A percentile compares a stretch with the other conserved stretches of the same genome.
Evolutionary conservation across 1,139 yeast species (phyloP).

Genomic region (Blastobotrys buckinghamii): DNA sequence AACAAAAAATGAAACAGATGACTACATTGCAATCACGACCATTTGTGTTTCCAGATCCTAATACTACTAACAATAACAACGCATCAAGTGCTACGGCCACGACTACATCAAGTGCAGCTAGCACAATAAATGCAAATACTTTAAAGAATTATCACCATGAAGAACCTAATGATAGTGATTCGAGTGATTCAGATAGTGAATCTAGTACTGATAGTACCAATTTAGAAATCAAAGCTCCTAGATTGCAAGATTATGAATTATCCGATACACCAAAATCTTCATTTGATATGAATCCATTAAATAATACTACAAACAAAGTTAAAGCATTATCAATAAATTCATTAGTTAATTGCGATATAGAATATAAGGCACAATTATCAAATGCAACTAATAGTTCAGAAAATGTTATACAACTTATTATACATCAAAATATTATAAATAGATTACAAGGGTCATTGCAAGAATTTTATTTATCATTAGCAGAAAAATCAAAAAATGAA

Average conservation of each 20-base stretch:
- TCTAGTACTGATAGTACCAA: not conserved
- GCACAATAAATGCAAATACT: not conserved
- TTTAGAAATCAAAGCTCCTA: slow-evolving; percentile 2
- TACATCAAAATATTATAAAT: slow-evolving; percentile 22
- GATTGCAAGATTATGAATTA: not conserved
- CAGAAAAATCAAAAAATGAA: slow-evolving; percentile 18
- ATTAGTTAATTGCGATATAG: slow-evolving; percentile 21
- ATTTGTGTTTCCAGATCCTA: slow-evolving; percentile 4
- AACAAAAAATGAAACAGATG: not conserved
- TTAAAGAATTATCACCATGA: not conserved
- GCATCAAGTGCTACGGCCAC: not conserved
- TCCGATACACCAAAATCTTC: slow-evolving; percentile 1
- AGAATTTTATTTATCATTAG: slow-evolving; percentile 16
- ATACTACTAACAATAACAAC: not conserved
- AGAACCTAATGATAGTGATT: not conserved
- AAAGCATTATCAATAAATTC: slow-evolving; percentile 19
- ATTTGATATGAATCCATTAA: slow-evolving; percentile 3
- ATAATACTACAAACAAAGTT: slow-evolving; percentile 1
- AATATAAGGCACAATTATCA: slow-evolving; percentile 15
- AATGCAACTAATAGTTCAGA: slow-evolving; percentile 20
- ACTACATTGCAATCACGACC: slow-evolving; percentile 4
- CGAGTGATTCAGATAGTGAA: not conserved
- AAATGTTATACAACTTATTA: slow-evolving; percentile 21
- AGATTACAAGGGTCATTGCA: slow-evolving; percentile 23
- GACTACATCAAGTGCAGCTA: not conserved